phyloP scores from a whole-genome alignment of 73 alveolate genomes.

The Effrenium voratum region DNA sequence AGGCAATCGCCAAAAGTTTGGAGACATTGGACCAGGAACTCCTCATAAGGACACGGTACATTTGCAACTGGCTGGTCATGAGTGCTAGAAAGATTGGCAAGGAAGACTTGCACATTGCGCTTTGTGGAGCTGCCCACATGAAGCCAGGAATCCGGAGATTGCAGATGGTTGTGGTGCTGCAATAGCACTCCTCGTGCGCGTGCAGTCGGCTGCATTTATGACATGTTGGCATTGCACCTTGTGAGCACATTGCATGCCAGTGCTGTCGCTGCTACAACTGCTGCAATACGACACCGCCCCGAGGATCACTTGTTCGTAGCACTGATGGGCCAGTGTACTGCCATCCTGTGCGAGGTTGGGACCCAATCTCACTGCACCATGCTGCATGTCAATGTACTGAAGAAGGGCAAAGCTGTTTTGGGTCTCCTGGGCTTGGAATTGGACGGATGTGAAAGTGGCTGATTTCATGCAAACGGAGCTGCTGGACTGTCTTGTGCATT shows the following conservation, averaged over 20 bases:
- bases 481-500: neutral
- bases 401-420: too few species aligned
- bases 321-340: constrained; percentile 75
- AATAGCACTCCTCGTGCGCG: constrained; percentile 71
- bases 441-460: neutral
- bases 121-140: too few species aligned
- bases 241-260: too few species aligned
- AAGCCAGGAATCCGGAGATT: constrained; percentile 70
- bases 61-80: too few species aligned
- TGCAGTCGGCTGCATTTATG: constrained; percentile 9
- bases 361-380: neutral
- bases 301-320: constrained; percentile 74
- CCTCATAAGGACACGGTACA: constrained; percentile 26
- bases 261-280: too few species aligned
- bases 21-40: constrained; percentile 75
- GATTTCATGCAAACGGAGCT: neutral
- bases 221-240: too few species aligned
- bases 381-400: too few species aligned
- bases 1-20: constrained; percentile 80
- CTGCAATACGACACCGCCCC: too few species aligned
- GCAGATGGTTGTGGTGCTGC: constrained; percentile 84
- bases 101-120: too few species aligned
- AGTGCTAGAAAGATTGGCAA: too few species aligned
- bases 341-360: constrained; percentile 84
- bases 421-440: too few species aligned